phyloP scores from a whole-genome alignment of 192 early-diverging fungal species.

The Rhizophagus clarus region DNA sequence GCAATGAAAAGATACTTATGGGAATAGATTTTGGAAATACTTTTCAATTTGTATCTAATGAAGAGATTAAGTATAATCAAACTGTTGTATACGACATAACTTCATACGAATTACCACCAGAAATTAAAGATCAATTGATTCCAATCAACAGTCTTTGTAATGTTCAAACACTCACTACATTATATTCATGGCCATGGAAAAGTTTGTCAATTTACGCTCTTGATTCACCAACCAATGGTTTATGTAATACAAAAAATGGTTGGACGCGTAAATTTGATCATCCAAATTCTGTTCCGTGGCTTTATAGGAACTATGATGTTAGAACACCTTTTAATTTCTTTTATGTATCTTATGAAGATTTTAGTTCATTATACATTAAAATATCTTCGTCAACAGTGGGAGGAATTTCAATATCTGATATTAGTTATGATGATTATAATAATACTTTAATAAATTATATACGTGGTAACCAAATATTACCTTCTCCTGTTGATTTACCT shows the following conservation, averaged over 20 bases:
- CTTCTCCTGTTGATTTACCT: slow-evolving; percentile 34
- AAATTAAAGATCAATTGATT: slow-evolving; percentile 56
- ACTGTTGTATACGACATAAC: slow-evolving; percentile 38
- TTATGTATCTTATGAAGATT: slow-evolving; percentile 80
- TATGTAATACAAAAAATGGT: slow-evolving; percentile 39
- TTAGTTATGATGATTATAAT: slow-evolving; percentile 41
- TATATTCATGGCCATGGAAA: slow-evolving; percentile 66
- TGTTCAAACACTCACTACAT: slow-evolving; percentile 45
- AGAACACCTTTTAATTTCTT: no score
- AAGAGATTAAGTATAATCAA: slow-evolving; percentile 19
- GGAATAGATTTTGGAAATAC: slow-evolving; percentile 69
- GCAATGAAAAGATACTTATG: slow-evolving; percentile 59
- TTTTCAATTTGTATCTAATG: slow-evolving; percentile 34
- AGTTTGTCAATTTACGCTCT: slow-evolving; percentile 51
- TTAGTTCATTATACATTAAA: slow-evolving; percentile 63
- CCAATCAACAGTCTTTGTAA: slow-evolving; percentile 51
- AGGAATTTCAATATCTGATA: slow-evolving; percentile 71
- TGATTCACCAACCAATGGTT: slow-evolving; percentile 47
- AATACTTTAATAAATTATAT: slow-evolving; percentile 39
- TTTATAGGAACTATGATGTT: no score
- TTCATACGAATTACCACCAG: slow-evolving; percentile 44
- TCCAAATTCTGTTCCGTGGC: slow-evolving; percentile 62
- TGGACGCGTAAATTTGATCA: slow-evolving; percentile 70
- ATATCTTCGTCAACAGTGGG: slow-evolving; percentile 54
- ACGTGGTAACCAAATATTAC: slow-evolving; percentile 12